phyloP scores from a whole-genome alignment of 192 early-diverging fungal genomes.

The Linderina pennispora region DNA sequence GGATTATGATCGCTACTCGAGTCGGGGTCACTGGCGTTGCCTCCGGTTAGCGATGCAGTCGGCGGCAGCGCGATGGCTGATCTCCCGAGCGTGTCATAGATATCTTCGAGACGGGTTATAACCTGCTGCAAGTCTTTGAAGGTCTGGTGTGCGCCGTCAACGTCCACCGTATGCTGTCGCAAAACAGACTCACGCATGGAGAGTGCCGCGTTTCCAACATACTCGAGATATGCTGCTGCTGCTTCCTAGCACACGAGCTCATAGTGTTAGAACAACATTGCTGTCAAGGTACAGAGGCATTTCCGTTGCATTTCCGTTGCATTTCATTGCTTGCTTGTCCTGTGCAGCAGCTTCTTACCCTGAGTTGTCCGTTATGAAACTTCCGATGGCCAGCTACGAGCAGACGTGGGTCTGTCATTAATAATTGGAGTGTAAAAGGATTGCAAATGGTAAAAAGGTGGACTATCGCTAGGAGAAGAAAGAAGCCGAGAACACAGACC shows the following conservation, averaged over 20 bases:
- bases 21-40: no score
- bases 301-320: no score
- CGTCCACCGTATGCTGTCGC: not conserved
- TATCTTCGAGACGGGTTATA: not conserved
- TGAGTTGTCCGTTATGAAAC: not conserved
- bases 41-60: not conserved
- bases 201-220: not conserved
- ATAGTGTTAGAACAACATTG: no score
- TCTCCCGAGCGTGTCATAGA: not conserved
- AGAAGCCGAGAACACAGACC: no score
- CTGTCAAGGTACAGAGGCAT: no score
- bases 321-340: no score
- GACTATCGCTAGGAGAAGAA: no score
- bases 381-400: not conserved
- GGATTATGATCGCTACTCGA: no score
- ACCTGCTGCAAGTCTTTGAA: not conserved
- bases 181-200: not conserved
- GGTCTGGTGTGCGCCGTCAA: not conserved
- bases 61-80: not conserved
- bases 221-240: not conserved
- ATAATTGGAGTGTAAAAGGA: not conserved
- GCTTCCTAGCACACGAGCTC: no score
- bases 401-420: not conserved
- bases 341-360: no score
- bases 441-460: no score